These are phyloP conservation scores for Plasmodium inui DNA, from an alignment of 169 alveolate genomes.

Conservation along the genomic window DNA sequence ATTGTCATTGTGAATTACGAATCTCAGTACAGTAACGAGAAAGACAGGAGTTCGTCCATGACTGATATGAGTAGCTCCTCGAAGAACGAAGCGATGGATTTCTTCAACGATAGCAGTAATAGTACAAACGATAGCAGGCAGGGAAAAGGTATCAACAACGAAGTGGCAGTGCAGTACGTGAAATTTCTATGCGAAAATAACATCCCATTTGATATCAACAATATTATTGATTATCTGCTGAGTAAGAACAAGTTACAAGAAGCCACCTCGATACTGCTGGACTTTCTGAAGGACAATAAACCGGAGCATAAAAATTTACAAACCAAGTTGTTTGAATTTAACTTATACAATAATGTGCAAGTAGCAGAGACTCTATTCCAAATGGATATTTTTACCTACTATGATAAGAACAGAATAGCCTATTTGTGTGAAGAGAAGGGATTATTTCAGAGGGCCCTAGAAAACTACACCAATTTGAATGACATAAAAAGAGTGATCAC, in stretches of 20 bases:
- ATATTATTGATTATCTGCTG: slow-evolving; percentile 53
- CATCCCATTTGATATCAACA: slow-evolving; percentile 56
- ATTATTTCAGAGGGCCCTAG: slow-evolving; percentile 96
- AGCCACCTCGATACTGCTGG: slow-evolving; percentile 97
- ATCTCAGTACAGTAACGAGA: slow-evolving; percentile 79
- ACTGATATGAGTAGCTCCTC: slow-evolving; percentile 73
- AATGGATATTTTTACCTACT: slow-evolving; percentile 94
- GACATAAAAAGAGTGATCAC: slow-evolving; percentile 95
- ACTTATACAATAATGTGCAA: slow-evolving; percentile 91
- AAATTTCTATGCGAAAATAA: slow-evolving; percentile 72
- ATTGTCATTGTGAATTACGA: slow-evolving; percentile 75
- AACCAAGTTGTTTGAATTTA: slow-evolving; percentile 97
- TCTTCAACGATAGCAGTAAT: slow-evolving; percentile 47
- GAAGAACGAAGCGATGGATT: slow-evolving; percentile 66
- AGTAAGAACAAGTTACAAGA: slow-evolving; percentile 94
- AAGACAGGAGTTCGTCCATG: slow-evolving; percentile 75
- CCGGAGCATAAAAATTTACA: slow-evolving; percentile 98
- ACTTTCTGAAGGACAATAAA: slow-evolving; percentile 95
- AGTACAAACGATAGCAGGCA: slow-evolving; percentile 12
- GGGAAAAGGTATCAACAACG: slow-evolving; percentile 20
- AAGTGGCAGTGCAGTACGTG: slow-evolving; percentile 45
- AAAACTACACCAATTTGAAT: slow-evolving; percentile 93
- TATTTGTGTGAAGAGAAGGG: slow-evolving; percentile 98
- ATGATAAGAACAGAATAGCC: slow-evolving; percentile 96
- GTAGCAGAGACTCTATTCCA: slow-evolving; percentile 74